Conservation (phyloP, 176 grass and related monocot genomes). For the Oryza australiensis region DNA sequence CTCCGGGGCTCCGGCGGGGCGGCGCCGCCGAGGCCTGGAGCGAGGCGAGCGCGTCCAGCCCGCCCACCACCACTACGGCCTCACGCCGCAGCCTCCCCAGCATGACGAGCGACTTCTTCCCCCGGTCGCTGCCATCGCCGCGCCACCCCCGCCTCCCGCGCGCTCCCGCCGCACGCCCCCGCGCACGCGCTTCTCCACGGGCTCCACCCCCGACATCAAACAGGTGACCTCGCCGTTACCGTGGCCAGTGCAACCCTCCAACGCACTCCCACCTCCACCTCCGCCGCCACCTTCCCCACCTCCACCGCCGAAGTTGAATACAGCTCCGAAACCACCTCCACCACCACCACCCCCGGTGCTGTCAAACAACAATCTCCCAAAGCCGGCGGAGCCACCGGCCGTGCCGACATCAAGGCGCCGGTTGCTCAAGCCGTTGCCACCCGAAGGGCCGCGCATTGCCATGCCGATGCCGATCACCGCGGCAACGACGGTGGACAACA, state of each 20-base stretch:
- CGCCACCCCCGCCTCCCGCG: constrained; percentile 49
- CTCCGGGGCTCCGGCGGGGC: constrained; percentile 52
- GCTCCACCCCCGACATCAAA: constrained; percentile 74
- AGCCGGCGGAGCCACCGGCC: constrained; percentile 28
- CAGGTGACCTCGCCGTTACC: constrained; percentile 57
- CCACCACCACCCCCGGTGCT: constrained; percentile 51
- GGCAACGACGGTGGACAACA: constrained; percentile 39
- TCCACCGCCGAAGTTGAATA: constrained; percentile 33
- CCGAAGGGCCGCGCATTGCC: constrained; percentile 64
- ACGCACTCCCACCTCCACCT: constrained; percentile 35
- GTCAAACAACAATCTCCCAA: constrained; percentile 25
- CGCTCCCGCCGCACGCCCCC: constrained; percentile 76
- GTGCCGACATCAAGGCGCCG: constrained; percentile 59
- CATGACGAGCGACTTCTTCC: constrained; percentile 66
- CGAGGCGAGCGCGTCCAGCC: constrained; percentile 69
- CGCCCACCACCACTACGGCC: constrained; percentile 56
- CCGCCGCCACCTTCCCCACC: constrained; percentile 46
- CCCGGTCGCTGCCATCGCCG: constrained; percentile 34
- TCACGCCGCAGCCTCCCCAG: constrained; percentile 89
- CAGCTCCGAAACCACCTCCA: constrained; percentile 32
- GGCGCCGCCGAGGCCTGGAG: constrained; percentile 49
- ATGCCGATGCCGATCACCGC: constrained; percentile 58
- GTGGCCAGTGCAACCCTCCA: constrained; percentile 41
- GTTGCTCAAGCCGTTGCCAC: constrained; percentile 78
- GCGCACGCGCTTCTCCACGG: constrained; percentile 67